A percentile compares a stretch with the other conserved stretches of the same genome.
Evolutionary conservation across 129 eudicot species (phyloP).

Genomic region (Erigeron canadensis): DNA sequence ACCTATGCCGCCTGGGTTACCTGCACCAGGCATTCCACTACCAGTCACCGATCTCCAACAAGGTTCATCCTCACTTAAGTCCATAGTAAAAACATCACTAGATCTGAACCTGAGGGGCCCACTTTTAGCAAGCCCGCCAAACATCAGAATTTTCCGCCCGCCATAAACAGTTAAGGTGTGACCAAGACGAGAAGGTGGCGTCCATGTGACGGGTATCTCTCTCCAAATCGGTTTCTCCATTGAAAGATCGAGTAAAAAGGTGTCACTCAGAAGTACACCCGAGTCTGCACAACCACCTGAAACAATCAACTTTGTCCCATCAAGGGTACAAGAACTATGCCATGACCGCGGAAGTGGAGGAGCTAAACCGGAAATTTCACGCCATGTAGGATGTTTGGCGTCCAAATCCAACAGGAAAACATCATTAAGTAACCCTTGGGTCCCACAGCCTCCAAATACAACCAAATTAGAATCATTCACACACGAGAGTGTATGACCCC

Average conservation of each 20-base stretch:
- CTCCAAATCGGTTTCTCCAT: conserved; percentile 89
- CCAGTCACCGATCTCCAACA: conserved; percentile 78
- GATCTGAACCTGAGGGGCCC: conserved; percentile 83
- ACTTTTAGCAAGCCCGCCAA: conserved; percentile 93
- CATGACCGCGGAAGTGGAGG: conserved; percentile 94
- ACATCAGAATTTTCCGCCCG: conserved; percentile 92
- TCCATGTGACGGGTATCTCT: conserved; percentile 87
- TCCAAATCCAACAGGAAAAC: conserved; percentile 85
- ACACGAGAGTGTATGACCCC: conserved; percentile 96
- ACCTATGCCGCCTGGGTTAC: conserved; percentile 73
- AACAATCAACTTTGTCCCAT: conserved; percentile 82
- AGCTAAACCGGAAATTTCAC: conserved; percentile 82
- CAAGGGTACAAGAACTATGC: conserved; percentile 97
- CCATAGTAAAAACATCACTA: conserved; percentile 63
- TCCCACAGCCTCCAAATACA: conserved; percentile 95
- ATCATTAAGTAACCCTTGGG: conserved; percentile 79
- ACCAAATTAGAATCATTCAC: conserved; percentile 77
- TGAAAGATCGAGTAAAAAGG: conserved; percentile 72
- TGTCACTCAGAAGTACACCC: conserved; percentile 91
- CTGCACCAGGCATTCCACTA: conserved; percentile 76
- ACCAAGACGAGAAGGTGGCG: conserved; percentile 97
- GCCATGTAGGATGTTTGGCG: conserved; percentile 90
- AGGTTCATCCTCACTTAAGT: conserved; percentile 60
- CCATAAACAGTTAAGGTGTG: conserved; percentile 89
- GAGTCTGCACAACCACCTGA: conserved; percentile 98